A percentile compares a stretch with the other conserved stretches of the same genome.
Conservation (phyloP, 306 rosid genomes). For the Ammopiptanthus mongolicus region DNA sequence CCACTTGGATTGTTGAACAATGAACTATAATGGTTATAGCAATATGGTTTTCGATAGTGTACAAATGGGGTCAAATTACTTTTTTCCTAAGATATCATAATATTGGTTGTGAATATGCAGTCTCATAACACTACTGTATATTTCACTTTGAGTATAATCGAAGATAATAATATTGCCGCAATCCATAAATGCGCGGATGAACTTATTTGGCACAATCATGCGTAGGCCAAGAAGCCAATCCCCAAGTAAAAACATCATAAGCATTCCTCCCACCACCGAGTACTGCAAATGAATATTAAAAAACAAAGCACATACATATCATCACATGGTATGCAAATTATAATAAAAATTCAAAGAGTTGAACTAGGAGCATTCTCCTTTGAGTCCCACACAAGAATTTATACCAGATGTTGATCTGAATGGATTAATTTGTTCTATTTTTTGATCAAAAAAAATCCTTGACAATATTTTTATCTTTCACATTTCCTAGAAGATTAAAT, state of each 20-base stretch:
- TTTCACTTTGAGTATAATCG: conserved; percentile 27
- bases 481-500: background rate
- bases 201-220: background rate
- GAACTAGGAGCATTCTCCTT: background rate
- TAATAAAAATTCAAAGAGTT: background rate
- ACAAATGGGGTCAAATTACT: conserved; percentile 17
- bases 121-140: background rate
- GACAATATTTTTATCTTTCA: background rate
- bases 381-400: background rate
- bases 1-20: background rate
- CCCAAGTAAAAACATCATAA: background rate
- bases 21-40: conserved; percentile 1
- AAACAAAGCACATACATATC: background rate
- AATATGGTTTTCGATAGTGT: background rate
- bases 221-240: background rate
- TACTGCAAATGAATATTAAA: background rate
- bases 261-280: background rate
- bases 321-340: background rate
- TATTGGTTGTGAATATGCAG: conserved; percentile 5
- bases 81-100: conserved; percentile 18
- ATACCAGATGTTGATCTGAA: background rate
- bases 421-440: background rate
- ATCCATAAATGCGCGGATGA: background rate
- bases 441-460: background rate
- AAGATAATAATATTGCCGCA: conserved; percentile 23